phyloP scores from a whole-genome alignment of 2,329 filamentous ascomycete genomes.

The Periglandula ipomoeae region DNA sequence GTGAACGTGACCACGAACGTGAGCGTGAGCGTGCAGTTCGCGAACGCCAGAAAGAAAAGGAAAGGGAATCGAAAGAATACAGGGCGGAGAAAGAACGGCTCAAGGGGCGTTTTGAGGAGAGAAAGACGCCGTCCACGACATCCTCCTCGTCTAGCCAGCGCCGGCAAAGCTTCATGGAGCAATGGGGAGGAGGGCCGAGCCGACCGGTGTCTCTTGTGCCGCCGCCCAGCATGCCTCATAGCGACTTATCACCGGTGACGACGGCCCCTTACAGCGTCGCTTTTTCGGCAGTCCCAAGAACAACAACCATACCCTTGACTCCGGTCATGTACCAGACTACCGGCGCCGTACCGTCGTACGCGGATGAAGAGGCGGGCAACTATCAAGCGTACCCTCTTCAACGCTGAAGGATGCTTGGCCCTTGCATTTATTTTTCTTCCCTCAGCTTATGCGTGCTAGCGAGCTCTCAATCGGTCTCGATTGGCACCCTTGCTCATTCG shows the following conservation, averaged over 20 bases:
- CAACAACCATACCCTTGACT: constrained; percentile 18
- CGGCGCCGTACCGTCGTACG: constrained; percentile 12
- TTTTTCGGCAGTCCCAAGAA: constrained; percentile 10
- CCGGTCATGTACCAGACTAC: constrained; percentile 19
- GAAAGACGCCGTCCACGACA: constrained; percentile 11
- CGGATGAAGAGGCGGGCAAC: constrained; percentile 23
- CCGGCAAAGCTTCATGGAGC: constrained; percentile 25
- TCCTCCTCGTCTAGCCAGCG: constrained; percentile 13
- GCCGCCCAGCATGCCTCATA: constrained; percentile 3
- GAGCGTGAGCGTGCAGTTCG: constrained; percentile 19
- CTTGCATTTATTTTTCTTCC: too few relatives aligned
- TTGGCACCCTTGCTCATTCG: too few relatives aligned
- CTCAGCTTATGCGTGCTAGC: too few relatives aligned
- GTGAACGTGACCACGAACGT: neutral
- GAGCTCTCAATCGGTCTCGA: too few relatives aligned
- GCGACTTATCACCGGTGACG: neutral
- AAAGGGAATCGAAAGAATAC: constrained; percentile 11
- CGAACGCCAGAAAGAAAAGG: constrained; percentile 14
- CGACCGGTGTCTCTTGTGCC: constrained; percentile 14
- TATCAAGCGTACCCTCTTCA: constrained; percentile 27
- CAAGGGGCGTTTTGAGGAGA: constrained; percentile 28
- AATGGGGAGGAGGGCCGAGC: neutral
- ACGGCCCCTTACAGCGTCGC: neutral
- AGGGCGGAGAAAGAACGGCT: constrained; percentile 27
- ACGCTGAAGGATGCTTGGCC: constrained; percentile 18